Conservation (phyloP, 345 rosid genomes). For the Atalantia buxifolia region DNA sequence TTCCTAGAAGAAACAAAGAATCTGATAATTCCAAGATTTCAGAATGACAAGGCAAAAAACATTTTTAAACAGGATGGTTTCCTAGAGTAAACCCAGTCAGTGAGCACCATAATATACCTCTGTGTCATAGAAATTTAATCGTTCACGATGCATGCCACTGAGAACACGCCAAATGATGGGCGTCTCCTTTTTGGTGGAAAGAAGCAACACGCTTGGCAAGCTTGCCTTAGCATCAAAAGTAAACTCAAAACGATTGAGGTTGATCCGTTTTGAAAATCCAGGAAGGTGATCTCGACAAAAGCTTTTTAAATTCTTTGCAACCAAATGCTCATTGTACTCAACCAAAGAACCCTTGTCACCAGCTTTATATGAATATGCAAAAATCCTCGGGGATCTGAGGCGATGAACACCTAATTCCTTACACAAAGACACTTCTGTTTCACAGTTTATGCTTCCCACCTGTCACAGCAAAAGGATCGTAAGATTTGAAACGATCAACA, state of each 20-base stretch:
- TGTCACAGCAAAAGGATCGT: conserved; percentile 19
- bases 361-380: conserved; percentile 56
- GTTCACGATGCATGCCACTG: conserved; percentile 68
- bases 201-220: conserved; percentile 63
- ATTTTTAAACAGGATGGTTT: not conserved
- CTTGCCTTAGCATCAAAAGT: conserved; percentile 28
- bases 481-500: not conserved
- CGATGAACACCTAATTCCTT: conserved; percentile 58
- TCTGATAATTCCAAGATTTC: not conserved
- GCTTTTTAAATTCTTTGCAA: conserved; percentile 46
- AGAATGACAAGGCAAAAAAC: not conserved
- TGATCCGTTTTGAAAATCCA: conserved; percentile 58
- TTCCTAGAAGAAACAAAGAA: not conserved
- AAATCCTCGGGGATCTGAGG: conserved; percentile 54
- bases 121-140: conserved; percentile 52
- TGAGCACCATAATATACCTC: conserved; percentile 45
- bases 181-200: conserved; percentile 80
- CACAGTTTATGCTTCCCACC: conserved; percentile 84
- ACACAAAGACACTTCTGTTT: conserved; percentile 65
- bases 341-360: conserved; percentile 57
- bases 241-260: conserved; percentile 40
- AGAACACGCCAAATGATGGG: conserved; percentile 90
- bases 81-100: not conserved
- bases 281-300: conserved; percentile 86
- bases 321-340: conserved; percentile 68